These are phyloP conservation scores for Cyamopsis tetragonoloba DNA, from an alignment of 306 rosid species.

Conservation along the genomic window DNA sequence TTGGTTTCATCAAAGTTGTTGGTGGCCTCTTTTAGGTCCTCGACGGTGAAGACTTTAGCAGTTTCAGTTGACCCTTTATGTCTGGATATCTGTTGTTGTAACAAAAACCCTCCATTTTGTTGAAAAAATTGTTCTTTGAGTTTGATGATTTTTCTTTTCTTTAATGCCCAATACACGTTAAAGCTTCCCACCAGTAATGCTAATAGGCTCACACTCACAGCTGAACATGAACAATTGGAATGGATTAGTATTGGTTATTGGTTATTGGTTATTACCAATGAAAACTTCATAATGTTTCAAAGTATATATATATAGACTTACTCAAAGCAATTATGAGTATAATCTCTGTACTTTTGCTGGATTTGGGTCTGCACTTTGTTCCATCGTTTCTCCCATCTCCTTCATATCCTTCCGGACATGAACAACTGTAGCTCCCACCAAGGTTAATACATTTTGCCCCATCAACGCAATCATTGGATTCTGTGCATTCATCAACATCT, in stretches of 20 bases:
- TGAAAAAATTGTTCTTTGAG: constrained; percentile 30
- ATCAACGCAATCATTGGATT: background rate
- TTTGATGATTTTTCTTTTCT: constrained; percentile 26
- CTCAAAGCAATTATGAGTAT: constrained; percentile 17
- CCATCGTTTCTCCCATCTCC: constrained; percentile 24
- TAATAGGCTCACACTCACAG: background rate
- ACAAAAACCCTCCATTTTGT: constrained; percentile 41
- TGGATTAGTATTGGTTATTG: too few relatives aligned
- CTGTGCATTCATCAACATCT: constrained; percentile 38
- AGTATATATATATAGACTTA: constrained; percentile 16
- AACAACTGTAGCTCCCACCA: constrained; percentile 19
- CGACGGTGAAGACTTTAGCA: constrained; percentile 22
- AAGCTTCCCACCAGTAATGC: constrained; percentile 12
- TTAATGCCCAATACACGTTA: constrained; percentile 16
- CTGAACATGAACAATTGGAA: constrained; percentile 1
- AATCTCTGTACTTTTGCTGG: background rate
- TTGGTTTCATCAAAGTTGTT: constrained; percentile 21
- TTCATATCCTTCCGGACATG: constrained; percentile 6
- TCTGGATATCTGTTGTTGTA: constrained; percentile 22
- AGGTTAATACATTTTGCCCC: constrained; percentile 6
- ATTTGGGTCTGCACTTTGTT: constrained; percentile 13
- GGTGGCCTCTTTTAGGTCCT: constrained; percentile 42
- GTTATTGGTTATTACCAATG: background rate
- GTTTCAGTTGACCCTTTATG: background rate
- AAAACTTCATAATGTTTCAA: too few relatives aligned